Conservation (phyloP, 352 stramenopile species). For the Phytophthora palmivora region DNA sequence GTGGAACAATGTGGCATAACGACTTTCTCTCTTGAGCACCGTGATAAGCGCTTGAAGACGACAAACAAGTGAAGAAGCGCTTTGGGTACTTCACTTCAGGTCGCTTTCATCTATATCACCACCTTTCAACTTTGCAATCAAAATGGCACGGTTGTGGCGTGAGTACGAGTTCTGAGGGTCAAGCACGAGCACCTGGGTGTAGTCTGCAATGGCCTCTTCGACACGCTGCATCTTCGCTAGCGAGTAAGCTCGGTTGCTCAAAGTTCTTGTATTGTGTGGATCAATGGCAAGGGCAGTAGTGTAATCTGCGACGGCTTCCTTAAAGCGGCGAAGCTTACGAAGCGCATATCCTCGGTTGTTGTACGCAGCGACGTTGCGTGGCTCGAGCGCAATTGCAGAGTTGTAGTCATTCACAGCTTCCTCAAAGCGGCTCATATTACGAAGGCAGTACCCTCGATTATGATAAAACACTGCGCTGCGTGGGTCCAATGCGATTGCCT, state of each 20-base stretch:
- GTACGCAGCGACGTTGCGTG: conserved; percentile 76
- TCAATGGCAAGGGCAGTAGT: conserved; percentile 72
- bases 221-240: conserved; percentile 83
- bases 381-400: conserved; percentile 65
- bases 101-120: conserved; percentile 43
- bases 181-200: conserved; percentile 72
- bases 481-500: conserved; percentile 69
- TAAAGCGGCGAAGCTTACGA: conserved; percentile 74
- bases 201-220: conserved; percentile 74
- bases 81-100: conserved; percentile 38
- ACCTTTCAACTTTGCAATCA: conserved; percentile 77
- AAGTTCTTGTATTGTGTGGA: conserved; percentile 76
- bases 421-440: conserved; percentile 80
- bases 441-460: conserved; percentile 88
- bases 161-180: conserved; percentile 84
- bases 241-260: conserved; percentile 89
- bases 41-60: conserved; percentile 27
- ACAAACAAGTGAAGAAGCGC: conserved; percentile 26
- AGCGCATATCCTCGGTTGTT: conserved; percentile 89
- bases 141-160: conserved; percentile 86
- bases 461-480: conserved; percentile 83
- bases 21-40: conserved; percentile 36
- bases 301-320: conserved; percentile 82
- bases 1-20: conserved; percentile 31
- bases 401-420: conserved; percentile 76